Evolutionary conservation across 176 grass and related monocot species (phyloP), one percentile per base, ranked within the genome.

Genomic region (Luzula sylvatica): DNA sequence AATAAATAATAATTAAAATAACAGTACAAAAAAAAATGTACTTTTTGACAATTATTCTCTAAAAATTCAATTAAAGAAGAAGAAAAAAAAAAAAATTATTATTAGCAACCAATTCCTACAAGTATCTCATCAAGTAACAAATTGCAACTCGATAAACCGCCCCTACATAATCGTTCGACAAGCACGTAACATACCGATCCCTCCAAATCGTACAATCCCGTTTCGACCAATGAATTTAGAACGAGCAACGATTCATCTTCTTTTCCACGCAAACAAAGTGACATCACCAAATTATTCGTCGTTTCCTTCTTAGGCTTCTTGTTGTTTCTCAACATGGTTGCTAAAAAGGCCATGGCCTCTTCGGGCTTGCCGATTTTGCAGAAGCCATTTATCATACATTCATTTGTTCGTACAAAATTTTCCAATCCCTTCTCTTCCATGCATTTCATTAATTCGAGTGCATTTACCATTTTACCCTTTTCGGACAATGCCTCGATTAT

Each of bases 311-410:
- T 60, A 52, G 84, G 92, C 67, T 57, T 96, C 47, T 76, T 76
- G 68, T 89, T 80, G 15, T 72, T 86, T 50, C 65, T 67, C 75
- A 96, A 69, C 85, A 89, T 73, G 41, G 58, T 65, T 16, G 71
- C 80, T 54, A 89, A 61, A 80, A 83, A 89, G 26, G 71, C 29
- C 85, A 96, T 80, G 26, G 74, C 72, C 43, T 86, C 81, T 63
- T 82, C 92, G 28, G 47, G 18, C 72, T 70, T 82, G 7, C 56
- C 51, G 11, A 49, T 53, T 74, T 69, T 77, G 65, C 92, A 96
- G 63, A 89, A 86, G 2, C 66, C 81, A 27, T 39, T 50, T 54
- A 96, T 73, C 27, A 96, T 50, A 44, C 40, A 50, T 67, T 96
- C 77, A 57, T 96, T 86, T 38, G 29, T 82, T 26, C 59, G 20